These are phyloP conservation scores for Aspergillus sp. DNA, from an alignment of 2,329 filamentous ascomycete species.

Conservation along the genomic window DNA sequence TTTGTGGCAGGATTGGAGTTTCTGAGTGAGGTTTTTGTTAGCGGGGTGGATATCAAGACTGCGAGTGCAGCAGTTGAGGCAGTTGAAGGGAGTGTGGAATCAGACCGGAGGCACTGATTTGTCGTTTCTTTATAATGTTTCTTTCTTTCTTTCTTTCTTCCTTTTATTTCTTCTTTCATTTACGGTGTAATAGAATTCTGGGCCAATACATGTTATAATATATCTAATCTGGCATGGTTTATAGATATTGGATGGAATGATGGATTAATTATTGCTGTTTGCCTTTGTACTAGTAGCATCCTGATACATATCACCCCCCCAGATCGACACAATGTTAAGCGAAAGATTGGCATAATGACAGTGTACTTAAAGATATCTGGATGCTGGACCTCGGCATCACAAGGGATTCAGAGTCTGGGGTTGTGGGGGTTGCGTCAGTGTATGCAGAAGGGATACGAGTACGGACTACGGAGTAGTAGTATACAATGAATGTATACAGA, in stretches of 20 bases:
- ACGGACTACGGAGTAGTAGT: no score
- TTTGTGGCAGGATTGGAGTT: conserved; percentile 86
- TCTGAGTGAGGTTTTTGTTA: conserved; percentile 74
- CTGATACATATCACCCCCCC: no score
- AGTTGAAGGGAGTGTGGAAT: conserved; percentile 14
- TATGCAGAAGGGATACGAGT: no score
- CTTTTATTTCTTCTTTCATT: no score
- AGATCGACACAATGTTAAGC: background rate
- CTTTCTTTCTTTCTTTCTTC: no score
- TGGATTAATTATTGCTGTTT: background rate
- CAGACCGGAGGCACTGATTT: background rate
- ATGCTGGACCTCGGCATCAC: background rate
- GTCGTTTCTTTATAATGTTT: background rate
- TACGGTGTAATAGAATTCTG: conserved; percentile 1
- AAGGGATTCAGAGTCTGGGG: background rate
- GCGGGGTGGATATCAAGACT: conserved; percentile 59
- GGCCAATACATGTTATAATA: no score
- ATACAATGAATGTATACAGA: no score
- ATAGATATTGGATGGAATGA: background rate
- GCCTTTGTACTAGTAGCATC: no score
- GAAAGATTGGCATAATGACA: background rate
- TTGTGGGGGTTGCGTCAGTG: no score
- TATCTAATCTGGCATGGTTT: background rate
- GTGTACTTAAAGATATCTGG: background rate
- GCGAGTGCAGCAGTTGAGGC: conserved; percentile 10